Evolutionary conservation across 208 protist species (phyloP), one percentile per base, ranked within the genome.

Genomic region (Trypanosoma boissoni): DNA sequence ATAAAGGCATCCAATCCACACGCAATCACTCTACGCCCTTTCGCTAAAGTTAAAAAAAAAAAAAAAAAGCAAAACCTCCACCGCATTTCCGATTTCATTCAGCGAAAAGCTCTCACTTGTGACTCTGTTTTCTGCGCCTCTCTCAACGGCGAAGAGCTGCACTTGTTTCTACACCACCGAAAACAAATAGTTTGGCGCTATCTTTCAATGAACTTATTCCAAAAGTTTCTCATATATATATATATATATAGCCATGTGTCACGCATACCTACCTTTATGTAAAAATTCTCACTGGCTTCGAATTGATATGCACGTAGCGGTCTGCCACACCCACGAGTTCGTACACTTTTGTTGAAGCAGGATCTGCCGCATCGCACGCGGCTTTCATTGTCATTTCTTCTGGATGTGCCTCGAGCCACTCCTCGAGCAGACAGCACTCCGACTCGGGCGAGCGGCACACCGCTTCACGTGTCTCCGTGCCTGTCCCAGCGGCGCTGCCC

Each of bases 281-380:
- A 20, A 36, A 57, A 12, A 27, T 77, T 32, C 86, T 73, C 9
- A 76, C 54, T 0, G 86, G 86, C 46, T 93, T 93, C 0, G 74
- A 78, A 44, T 91, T 88, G 58, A 93, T 87, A 31, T 82, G 58
- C 9, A 78, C 63, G 6, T 82, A 72, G 18, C 58, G 59, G 27
- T 83, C 76, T 37, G 88, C 74, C 37, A 90, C 44, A n/a, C 82
- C 82, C 0, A 91, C 72, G 5, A 88, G 32, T 18, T 88, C 75
- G 42, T 93, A 93, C 36, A 85, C 74, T 26, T 75, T 84, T n/a
- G 14, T 58, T 29, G 54, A 41, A 5, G 48, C 23, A 12, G 3
- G 3, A 7, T 55, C 46, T 9, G 39, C 61, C n/a, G 55, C 27
- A 28, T 45, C 36, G 16, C 2, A 82, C 1, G 75, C 60, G 1